These are phyloP conservation scores for Wickerhamomyces alni DNA, from an alignment of 805 yeast genomes.

Conservation along the genomic window DNA sequence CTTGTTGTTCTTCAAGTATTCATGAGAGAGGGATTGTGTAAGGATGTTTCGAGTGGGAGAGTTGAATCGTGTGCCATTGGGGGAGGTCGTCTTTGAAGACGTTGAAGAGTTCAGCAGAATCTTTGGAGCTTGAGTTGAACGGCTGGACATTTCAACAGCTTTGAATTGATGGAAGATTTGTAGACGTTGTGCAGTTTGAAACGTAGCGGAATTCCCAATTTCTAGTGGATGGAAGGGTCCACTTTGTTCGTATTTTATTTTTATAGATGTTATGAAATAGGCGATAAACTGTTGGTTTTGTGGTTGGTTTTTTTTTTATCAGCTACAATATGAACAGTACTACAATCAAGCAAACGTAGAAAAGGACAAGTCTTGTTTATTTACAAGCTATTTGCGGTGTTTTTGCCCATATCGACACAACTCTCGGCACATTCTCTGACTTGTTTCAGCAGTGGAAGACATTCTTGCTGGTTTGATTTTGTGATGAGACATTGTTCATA, in stretches of 20 bases:
- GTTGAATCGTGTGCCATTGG: background rate
- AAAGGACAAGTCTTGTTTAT: background rate
- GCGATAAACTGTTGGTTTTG: no score
- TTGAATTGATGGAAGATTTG: no score
- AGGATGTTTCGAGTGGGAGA: slow-evolving; percentile 1
- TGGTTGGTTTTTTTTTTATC: no score
- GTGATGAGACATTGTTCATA: slow-evolving; percentile 61
- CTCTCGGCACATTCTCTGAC: slow-evolving; percentile 59
- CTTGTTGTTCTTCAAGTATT: background rate
- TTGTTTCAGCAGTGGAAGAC: slow-evolving; percentile 46
- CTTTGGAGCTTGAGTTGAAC: slow-evolving; percentile 3
- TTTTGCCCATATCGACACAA: slow-evolving; percentile 25
- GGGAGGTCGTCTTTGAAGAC: slow-evolving; percentile 1
- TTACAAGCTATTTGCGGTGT: slow-evolving; percentile 12
- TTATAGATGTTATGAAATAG: no score
- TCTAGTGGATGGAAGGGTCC: no score
- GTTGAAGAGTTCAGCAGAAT: slow-evolving; percentile 6
- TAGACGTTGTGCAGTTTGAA: no score
- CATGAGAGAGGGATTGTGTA: background rate
- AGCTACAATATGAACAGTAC: no score
- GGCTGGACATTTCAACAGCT: no score
- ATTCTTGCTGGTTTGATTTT: slow-evolving; percentile 39
- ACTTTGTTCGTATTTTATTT: no score
- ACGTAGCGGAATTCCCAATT: no score
- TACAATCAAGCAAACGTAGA: no score